Conservation (phyloP, 139 green algal species). For the Asterochloris sp. region DNA sequence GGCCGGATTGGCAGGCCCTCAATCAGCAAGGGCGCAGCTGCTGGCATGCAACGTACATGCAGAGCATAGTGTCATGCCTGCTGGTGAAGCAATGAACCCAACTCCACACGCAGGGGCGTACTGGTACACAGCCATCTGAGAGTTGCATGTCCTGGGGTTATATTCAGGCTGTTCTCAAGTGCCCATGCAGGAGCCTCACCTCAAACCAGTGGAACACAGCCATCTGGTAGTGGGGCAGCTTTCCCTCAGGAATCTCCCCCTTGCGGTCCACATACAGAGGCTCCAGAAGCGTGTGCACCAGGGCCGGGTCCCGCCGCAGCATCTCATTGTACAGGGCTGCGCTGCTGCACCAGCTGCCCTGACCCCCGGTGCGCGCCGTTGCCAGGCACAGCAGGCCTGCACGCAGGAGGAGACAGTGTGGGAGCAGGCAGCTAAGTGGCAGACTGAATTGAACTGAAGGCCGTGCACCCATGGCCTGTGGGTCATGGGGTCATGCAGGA, state of each 20-base stretch:
- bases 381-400: conserved; percentile 55
- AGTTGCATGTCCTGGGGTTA: too few species aligned
- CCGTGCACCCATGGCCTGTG: neutral
- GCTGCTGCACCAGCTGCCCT: conserved; percentile 43
- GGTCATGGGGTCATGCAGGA: neutral
- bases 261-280: conserved; percentile 22
- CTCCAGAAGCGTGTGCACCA: conserved; percentile 21
- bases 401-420: neutral
- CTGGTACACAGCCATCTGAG: too few species aligned
- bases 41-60: too few species aligned
- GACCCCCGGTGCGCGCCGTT: conserved; percentile 41
- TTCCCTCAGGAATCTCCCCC: conserved; percentile 46
- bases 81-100: too few species aligned
- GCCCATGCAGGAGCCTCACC: neutral
- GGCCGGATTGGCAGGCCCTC: too few species aligned
- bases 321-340: conserved; percentile 56
- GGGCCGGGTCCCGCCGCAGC: conserved; percentile 26
- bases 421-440: too few species aligned
- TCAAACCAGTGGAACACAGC: conserved; percentile 43
- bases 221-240: conserved; percentile 45
- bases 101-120: too few species aligned
- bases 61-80: too few species aligned
- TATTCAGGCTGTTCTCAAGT: too few species aligned
- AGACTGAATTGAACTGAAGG: too few species aligned
- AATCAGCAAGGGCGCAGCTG: too few species aligned